These are phyloP conservation scores for Penstemon newberryi DNA, from an alignment of 257 asterid species.

Conservation along the genomic window DNA sequence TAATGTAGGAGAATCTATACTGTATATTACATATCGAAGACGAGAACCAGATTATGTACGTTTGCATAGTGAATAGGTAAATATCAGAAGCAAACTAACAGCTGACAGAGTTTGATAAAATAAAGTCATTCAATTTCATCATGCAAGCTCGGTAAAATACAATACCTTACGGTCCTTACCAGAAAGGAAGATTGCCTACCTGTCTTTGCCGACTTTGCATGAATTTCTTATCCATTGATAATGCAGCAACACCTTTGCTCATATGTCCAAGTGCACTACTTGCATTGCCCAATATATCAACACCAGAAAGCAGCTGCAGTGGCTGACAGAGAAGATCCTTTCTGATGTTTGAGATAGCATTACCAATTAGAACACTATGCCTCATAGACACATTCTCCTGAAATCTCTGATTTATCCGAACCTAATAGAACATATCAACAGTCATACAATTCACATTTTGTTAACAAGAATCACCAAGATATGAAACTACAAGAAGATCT, in stretches of 20 bases:
- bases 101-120: neutral
- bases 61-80: neutral
- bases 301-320: constrained; percentile 94
- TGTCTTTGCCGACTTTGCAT: constrained; percentile 97
- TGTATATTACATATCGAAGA: constrained; percentile 12
- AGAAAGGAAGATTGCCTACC: constrained; percentile 42
- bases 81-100: constrained; percentile 11
- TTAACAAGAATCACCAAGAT: neutral
- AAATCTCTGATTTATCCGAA: constrained; percentile 84
- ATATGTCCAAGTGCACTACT: constrained; percentile 99
- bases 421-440: constrained; percentile 49
- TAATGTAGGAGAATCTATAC: neutral
- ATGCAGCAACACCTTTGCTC: constrained; percentile 99
- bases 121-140: neutral
- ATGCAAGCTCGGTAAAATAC: neutral
- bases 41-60: neutral
- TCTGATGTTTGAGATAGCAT: constrained; percentile 75
- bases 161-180: neutral
- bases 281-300: constrained; percentile 97
- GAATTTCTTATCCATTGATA: constrained; percentile 98
- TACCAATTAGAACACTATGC: constrained; percentile 78
- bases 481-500: constrained; percentile 24
- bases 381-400: constrained; percentile 81
- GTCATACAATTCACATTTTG: constrained; percentile 18
- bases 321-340: constrained; percentile 99